Conservation (phyloP, 2,329 filamentous ascomycete genomes). For the Beauveria pseudobassiana region DNA sequence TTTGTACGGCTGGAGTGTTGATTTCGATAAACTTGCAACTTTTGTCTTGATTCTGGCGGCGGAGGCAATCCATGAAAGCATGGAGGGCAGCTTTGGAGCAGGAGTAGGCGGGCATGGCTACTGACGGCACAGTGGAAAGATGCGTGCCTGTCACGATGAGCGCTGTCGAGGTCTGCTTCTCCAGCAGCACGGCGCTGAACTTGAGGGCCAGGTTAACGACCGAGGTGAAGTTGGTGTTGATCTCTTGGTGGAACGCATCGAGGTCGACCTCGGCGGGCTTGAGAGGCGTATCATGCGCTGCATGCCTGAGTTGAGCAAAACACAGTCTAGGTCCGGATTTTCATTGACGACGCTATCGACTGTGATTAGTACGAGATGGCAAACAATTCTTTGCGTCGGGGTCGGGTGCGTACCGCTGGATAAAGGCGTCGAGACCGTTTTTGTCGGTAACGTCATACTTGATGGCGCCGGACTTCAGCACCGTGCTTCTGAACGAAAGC, state of each 20-base stretch:
- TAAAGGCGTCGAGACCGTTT: conserved; percentile 22
- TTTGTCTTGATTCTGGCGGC: conserved; percentile 14
- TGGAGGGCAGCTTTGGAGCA: conserved; percentile 18
- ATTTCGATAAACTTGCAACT: conserved; percentile 16
- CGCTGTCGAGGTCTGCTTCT: conserved; percentile 12
- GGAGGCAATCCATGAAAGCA: conserved; percentile 16
- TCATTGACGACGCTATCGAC: conserved; percentile 9
- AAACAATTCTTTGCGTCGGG: neutral
- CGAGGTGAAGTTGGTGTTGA: conserved; percentile 17
- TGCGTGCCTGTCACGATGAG: conserved; percentile 17
- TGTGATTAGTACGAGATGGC: too few species aligned
- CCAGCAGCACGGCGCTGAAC: conserved; percentile 14
- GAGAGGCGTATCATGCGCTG: conserved; percentile 31
- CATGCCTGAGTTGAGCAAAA: conserved; percentile 50
- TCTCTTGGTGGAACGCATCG: conserved; percentile 17
- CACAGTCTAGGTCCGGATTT: conserved; percentile 44
- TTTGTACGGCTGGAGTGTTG: conserved; percentile 17
- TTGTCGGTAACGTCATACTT: conserved; percentile 36
- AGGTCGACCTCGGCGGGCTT: conserved; percentile 19
- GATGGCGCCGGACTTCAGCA: conserved; percentile 28
- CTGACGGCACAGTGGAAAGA: conserved; percentile 13
- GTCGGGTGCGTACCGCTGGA: conserved; percentile 7
- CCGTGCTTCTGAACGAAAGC: conserved; percentile 38
- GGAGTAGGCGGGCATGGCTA: conserved; percentile 15
- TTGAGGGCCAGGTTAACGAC: conserved; percentile 17